Percentiles rank a stretch among this genome's conserved stretches.
These are phyloP conservation scores for Cladosporium austrohemisphaericum DNA, from an alignment of 2,329 filamentous ascomycete genomes.

Conservation along the genomic window DNA sequence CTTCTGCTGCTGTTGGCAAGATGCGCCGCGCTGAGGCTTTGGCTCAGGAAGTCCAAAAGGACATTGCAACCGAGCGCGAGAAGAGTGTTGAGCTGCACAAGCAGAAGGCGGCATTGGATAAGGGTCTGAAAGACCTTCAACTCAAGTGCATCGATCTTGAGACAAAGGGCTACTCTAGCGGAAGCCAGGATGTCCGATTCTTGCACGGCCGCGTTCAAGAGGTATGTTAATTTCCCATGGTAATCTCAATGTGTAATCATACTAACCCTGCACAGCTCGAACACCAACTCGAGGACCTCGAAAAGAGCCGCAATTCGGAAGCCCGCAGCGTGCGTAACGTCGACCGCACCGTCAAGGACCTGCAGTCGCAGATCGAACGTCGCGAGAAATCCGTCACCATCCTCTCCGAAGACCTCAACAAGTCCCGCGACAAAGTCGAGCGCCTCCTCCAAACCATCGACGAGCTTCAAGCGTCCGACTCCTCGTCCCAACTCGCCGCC, in stretches of 20 bases:
- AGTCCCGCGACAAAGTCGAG: slow-evolving; percentile 85
- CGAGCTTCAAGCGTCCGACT: slow-evolving; percentile 86
- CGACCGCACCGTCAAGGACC: slow-evolving; percentile 88
- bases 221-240: slow-evolving; percentile 53
- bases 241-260: slow-evolving; percentile 2
- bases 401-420: slow-evolving; percentile 75
- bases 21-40: slow-evolving; percentile 92
- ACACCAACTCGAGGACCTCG: slow-evolving; percentile 74
- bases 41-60: slow-evolving; percentile 84
- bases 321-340: slow-evolving; percentile 87
- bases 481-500: slow-evolving; percentile 71
- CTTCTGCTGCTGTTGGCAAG: slow-evolving; percentile 87
- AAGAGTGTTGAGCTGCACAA: slow-evolving; percentile 76
- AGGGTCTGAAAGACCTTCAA: slow-evolving; percentile 84
- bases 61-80: slow-evolving; percentile 82
- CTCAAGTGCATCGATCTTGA: slow-evolving; percentile 87
- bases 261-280: slow-evolving; percentile 36
- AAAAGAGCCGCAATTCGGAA: slow-evolving; percentile 74
- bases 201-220: slow-evolving; percentile 92
- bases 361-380: slow-evolving; percentile 87
- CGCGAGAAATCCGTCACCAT: slow-evolving; percentile 82
- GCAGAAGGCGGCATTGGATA: slow-evolving; percentile 85
- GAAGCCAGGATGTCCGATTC: slow-evolving; percentile 92
- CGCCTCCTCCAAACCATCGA: slow-evolving; percentile 88
- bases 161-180: slow-evolving; percentile 93